phyloP scores from a whole-genome alignment of 192 early-diverging fungal species.

The Paraglomus occultum region DNA sequence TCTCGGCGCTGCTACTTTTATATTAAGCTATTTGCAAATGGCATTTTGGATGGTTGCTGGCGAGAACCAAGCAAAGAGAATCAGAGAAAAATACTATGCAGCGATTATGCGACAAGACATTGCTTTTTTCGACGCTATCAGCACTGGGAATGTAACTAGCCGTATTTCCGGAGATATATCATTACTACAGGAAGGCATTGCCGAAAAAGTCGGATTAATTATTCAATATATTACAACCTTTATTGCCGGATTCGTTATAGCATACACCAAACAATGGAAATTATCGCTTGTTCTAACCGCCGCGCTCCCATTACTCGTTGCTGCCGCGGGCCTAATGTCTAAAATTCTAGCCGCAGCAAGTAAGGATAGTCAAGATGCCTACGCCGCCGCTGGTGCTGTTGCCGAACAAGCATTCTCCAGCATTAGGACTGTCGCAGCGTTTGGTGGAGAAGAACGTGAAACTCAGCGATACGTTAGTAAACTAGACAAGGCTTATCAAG shows the following conservation, averaged over 20 bases:
- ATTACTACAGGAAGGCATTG: conserved; percentile 81
- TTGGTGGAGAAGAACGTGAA: conserved; percentile 77
- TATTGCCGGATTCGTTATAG: conserved; percentile 67
- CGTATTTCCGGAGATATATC: conserved; percentile 80
- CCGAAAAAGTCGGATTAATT: conserved; percentile 74
- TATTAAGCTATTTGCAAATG: conserved; percentile 56
- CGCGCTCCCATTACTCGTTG: conserved; percentile 13
- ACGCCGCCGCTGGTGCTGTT: conserved; percentile 78
- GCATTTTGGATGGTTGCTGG: conserved; percentile 54
- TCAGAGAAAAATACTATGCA: conserved; percentile 62
- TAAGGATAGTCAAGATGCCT: conserved; percentile 54
- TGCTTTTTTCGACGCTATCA: conserved; percentile 69
- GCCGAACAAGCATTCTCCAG: conserved; percentile 79
- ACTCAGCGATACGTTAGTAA: conserved; percentile 54
- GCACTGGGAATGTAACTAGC: conserved; percentile 61
- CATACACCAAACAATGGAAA: conserved; percentile 54
- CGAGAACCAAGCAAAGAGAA: conserved; percentile 40
- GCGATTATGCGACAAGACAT: conserved; percentile 80
- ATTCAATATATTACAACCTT: conserved; percentile 65
- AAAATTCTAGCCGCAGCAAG: conserved; percentile 48
- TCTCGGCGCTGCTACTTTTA: conserved; percentile 52
- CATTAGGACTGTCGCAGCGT: conserved; percentile 84
- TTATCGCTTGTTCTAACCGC: conserved; percentile 33
- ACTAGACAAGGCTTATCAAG: conserved; percentile 57
- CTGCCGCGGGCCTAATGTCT: conserved; percentile 37